Conservation (phyloP, 306 rosid species). For the Dicorynia guianensis region DNA sequence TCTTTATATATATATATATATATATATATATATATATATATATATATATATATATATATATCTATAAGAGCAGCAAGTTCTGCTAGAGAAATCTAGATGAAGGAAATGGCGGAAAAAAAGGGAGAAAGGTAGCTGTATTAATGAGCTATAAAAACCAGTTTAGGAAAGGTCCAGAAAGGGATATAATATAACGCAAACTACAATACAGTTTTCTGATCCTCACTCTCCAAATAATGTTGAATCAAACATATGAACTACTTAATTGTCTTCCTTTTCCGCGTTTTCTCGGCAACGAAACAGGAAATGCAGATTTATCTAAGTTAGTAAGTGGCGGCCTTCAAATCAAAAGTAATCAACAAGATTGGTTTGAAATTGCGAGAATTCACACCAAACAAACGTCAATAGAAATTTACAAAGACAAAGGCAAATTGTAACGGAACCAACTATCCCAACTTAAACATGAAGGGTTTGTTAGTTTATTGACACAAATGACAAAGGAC, state of each 20-base stretch:
- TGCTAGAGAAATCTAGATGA: conserved; percentile 3
- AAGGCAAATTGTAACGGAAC: too few relatives aligned
- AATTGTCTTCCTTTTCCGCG: conserved; percentile 13
- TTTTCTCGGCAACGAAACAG: conserved; percentile 23
- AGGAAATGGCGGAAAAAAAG: background rate
- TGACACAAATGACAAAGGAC: conserved; percentile 9
- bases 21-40: too few relatives aligned
- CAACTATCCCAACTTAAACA: too few relatives aligned
- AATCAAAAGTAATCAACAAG: conserved; percentile 32
- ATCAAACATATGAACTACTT: conserved; percentile 22
- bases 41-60: too few relatives aligned
- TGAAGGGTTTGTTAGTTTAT: too few relatives aligned
- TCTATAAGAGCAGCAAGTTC: conserved; percentile 8
- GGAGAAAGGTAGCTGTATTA: conserved; percentile 1
- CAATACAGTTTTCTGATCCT: conserved; percentile 12
- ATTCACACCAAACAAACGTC: background rate
- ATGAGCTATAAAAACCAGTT: background rate
- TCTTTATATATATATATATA: too few relatives aligned
- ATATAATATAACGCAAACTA: conserved; percentile 4
- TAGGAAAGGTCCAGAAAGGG: conserved; percentile 1
- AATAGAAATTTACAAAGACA: too few relatives aligned
- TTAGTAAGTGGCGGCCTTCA: conserved; percentile 20
- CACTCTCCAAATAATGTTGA: background rate
- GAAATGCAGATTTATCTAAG: conserved; percentile 28
- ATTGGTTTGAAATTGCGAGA: conserved; percentile 20